phyloP scores from a whole-genome alignment of 2,329 filamentous ascomycete species.

The Sclerotinia minor region DNA sequence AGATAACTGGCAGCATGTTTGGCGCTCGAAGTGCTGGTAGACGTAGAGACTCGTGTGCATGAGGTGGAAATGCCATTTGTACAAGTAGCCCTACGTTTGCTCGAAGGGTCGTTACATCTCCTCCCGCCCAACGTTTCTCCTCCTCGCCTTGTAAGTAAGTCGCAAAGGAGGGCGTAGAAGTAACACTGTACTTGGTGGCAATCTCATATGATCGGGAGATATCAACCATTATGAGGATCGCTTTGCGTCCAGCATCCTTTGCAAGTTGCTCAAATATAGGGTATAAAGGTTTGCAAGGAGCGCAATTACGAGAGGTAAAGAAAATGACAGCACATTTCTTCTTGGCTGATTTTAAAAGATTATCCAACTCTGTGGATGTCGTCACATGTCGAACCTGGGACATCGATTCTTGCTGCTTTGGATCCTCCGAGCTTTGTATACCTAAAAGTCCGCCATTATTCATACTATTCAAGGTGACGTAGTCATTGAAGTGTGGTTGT shows the following conservation, averaged over 20 bases:
- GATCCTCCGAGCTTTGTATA: conserved; percentile 29
- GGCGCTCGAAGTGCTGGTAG: conserved; percentile 69
- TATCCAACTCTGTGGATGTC: conserved; percentile 59
- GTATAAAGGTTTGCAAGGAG: conserved; percentile 80
- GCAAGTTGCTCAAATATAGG: conserved; percentile 80
- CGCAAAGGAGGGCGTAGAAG: conserved; percentile 84
- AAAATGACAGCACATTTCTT: conserved; percentile 78
- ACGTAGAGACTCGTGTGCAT: conserved; percentile 71
- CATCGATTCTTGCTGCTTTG: conserved; percentile 27
- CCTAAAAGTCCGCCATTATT: conserved; percentile 47
- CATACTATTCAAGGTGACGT: conserved; percentile 61
- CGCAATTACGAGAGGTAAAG: conserved; percentile 87
- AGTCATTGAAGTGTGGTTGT: conserved; percentile 69
- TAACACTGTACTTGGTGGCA: conserved; percentile 64
- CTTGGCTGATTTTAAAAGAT: conserved; percentile 58
- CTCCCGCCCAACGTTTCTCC: conserved; percentile 78
- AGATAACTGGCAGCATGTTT: conserved; percentile 64
- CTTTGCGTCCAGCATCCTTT: conserved; percentile 66
- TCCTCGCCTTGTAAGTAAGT: conserved; percentile 77
- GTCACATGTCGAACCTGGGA: conserved; percentile 61
- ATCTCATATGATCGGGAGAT: conserved; percentile 66
- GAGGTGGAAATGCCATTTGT: conserved; percentile 71
- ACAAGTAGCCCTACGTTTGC: conserved; percentile 73
- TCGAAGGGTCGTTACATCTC: conserved; percentile 65
- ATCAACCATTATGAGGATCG: conserved; percentile 80